Base-by-base conservation (phyloP, 2,329 filamentous ascomycete species). In the Cladophialophora bantiana region DNA sequence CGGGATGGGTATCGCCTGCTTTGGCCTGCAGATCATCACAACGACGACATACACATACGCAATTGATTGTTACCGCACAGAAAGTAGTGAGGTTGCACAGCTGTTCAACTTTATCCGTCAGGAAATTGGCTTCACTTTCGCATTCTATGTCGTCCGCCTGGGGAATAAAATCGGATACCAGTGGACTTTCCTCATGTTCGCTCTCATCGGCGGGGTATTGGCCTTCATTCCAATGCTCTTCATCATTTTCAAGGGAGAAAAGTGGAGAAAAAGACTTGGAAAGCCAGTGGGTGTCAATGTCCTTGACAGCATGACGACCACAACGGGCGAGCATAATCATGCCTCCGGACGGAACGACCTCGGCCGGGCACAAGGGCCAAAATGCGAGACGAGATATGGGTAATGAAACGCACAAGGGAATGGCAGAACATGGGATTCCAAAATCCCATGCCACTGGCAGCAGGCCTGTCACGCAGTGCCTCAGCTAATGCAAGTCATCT, bases 1-100 rank as follows among this genome's bases (percentile, higher is more conserved):
- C 7, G 73, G 73, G 5, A 74, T 74, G 64, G 73, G 68, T 2
- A 59, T 75, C 36, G 69, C 71, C 20, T 71, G 69, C 61, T 75
- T 75, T 64, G 74, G 74, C 10, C 55, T 74, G n/a, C 73, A 75
- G 56, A 69, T 74, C 57, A 69, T 73, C 56, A 71, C 73, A 1
- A 75, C 74, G 0, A 71, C 67, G 1, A 70, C 69, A 34, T 75
- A 74, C 56, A 73, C 74, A 9, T 74, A 75, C 45, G 42, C 64
- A 18, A 73, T 70, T n/a, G 74, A 75, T 48, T 74, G 68, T 35
- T 73, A 75, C 62, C 66, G 67, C 15, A 56, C 67, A 7, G 59
- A 72, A 53, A 66, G 68, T 38, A 65, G 62, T 34, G 73, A 75
- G 58, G 71, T 72, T 7, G 64, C 68, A 9, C 67, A 71, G 26